Percentiles rank a stretch among this genome's conserved stretches.
These are phyloP conservation scores for Colletotrichum eleusines DNA, from an alignment of 2,329 filamentous ascomycete species.

Conservation along the genomic window DNA sequence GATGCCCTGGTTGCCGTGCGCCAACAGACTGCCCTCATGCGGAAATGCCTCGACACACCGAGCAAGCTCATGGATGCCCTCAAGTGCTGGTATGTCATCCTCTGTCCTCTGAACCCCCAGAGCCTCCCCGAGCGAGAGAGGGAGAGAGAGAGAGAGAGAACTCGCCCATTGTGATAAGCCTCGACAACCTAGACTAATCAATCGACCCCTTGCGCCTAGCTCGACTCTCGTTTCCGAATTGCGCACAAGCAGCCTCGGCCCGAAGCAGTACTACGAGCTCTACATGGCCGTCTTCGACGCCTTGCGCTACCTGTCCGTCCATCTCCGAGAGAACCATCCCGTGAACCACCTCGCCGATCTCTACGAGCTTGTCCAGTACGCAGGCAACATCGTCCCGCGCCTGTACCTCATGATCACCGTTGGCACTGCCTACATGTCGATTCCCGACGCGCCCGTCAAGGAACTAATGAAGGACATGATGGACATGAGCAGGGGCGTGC, in stretches of 20 bases:
- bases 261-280: conserved; percentile 99
- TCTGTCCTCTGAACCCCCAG: conserved; percentile 34
- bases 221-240: conserved; percentile 99
- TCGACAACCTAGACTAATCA: conserved; percentile 18
- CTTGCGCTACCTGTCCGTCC: conserved; percentile 93
- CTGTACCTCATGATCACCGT: conserved; percentile 99
- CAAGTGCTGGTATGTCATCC: conserved; percentile 89
- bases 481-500: conserved; percentile 99
- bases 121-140: conserved; percentile 42
- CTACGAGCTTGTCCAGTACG: conserved; percentile 98
- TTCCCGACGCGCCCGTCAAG: conserved; percentile 97
- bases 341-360: conserved; percentile 98
- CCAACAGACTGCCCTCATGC: conserved; percentile 97
- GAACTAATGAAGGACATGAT: conserved; percentile 99
- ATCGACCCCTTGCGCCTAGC: conserved; percentile 60
- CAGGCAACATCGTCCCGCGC: conserved; percentile 95
- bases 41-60: conserved; percentile 95
- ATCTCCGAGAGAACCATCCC: conserved; percentile 96
- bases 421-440: conserved; percentile 98
- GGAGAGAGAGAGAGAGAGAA: conserved; percentile 43
- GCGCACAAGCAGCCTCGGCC: conserved; percentile 95
- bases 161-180: conserved; percentile 39
- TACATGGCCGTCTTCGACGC: conserved; percentile 99
- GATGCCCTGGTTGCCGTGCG: conserved; percentile 96
- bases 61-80: conserved; percentile 99